A percentile compares a stretch with the other conserved stretches of the same genome.
phyloP scores from a whole-genome alignment of 2,329 filamentous ascomycete genomes.

The Gnomoniopsis sp. region DNA sequence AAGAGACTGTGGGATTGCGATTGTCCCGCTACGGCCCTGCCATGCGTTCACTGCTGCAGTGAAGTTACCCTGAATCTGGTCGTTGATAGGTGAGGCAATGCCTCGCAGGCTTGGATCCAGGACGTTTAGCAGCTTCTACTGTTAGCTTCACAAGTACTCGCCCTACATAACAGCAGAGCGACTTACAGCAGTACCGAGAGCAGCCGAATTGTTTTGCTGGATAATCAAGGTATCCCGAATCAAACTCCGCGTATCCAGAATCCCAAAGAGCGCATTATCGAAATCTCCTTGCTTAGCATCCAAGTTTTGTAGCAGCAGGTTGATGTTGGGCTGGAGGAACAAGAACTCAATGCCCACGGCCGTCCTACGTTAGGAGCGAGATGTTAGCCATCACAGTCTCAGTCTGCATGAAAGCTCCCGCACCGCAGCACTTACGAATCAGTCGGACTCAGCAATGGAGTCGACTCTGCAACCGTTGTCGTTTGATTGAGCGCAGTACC shows the following conservation, averaged over 20 bases:
- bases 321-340: conserved; percentile 6
- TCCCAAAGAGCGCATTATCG: background rate
- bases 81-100: conserved; percentile 9
- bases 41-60: conserved; percentile 4
- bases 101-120: conserved; percentile 3
- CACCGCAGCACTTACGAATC: conserved; percentile 1
- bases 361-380: background rate
- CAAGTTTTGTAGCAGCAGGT: conserved; percentile 1
- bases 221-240: conserved; percentile 4
- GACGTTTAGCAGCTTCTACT: background rate
- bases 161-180: background rate
- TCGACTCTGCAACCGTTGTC: background rate
- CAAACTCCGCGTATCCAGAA: conserved; percentile 9
- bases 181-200: conserved; percentile 1
- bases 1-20: conserved; percentile 7
- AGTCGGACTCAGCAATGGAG: background rate
- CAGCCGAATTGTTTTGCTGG: background rate
- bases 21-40: conserved; percentile 1
- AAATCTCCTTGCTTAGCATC: conserved; percentile 1
- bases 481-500: background rate
- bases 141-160: background rate
- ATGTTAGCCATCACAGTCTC: background rate
- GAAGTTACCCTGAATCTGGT: conserved; percentile 13
- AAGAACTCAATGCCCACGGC: conserved; percentile 3
- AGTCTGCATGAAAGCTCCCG: background rate